Evolutionary conservation across 768 basidiomycete species (phyloP).

Genomic region (Russula olivacea): DNA sequence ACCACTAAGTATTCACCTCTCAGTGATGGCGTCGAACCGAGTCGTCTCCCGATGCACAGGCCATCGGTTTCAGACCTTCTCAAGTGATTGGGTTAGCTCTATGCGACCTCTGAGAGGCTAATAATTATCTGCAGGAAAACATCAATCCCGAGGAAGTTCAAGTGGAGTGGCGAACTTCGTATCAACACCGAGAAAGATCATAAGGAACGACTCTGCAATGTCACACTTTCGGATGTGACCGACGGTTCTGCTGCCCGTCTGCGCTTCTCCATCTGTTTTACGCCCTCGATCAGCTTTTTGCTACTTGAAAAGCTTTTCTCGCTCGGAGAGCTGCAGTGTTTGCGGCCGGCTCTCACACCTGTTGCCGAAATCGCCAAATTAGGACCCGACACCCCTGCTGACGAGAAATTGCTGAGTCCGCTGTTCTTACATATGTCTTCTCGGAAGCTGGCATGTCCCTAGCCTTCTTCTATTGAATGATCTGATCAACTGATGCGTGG

Average conservation of each 20-base stretch:
- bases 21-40: neutral
- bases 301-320: constrained; percentile 45
- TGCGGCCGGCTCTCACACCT: constrained; percentile 46
- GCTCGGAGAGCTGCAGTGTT: constrained; percentile 39
- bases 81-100: constrained; percentile 8
- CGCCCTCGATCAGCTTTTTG: constrained; percentile 36
- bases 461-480: neutral
- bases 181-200: constrained; percentile 35
- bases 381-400: constrained; percentile 36
- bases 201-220: constrained; percentile 44
- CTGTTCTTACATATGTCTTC: constrained; percentile 51
- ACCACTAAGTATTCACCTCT: neutral
- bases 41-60: constrained; percentile 23
- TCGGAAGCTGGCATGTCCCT: constrained; percentile 24
- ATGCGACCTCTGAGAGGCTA: neutral
- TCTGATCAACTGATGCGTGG: constrained; percentile 13
- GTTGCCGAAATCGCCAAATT: constrained; percentile 51
- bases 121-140: constrained; percentile 34
- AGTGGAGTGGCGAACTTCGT: constrained; percentile 55
- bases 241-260: constrained; percentile 39
- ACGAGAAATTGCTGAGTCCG: constrained; percentile 37
- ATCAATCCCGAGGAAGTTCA: constrained; percentile 49
- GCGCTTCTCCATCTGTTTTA: constrained; percentile 46
- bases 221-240: constrained; percentile 42
- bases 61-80: constrained; percentile 26